These are phyloP conservation scores for Polyrhizophydium stewartii DNA, from an alignment of 371 early-diverging fungal species.

Conservation along the genomic window DNA sequence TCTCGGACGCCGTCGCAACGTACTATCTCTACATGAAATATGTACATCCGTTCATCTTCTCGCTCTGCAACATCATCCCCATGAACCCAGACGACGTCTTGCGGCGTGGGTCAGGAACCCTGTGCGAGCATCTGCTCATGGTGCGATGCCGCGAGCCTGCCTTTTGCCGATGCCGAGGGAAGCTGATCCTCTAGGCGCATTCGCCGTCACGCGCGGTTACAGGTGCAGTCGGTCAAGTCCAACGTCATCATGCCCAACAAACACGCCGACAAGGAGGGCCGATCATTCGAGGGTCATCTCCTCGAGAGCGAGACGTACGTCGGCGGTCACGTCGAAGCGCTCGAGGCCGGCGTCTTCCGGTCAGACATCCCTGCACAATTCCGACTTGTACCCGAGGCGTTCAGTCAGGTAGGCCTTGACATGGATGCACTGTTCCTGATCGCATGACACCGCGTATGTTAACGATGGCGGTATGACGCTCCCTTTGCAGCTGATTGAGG, in stretches of 20 bases:
- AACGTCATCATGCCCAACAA: slow-evolving; percentile 97
- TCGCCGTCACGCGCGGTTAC: not conserved
- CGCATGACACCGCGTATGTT: too few species aligned
- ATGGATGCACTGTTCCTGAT: too few species aligned
- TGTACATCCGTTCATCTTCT: slow-evolving; percentile 99
- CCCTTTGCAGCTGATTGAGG: slow-evolving; percentile 68
- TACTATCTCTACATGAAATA: slow-evolving; percentile 99
- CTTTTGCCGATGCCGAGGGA: not conserved
- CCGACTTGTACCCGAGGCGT: slow-evolving; percentile 66
- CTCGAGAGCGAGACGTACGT: slow-evolving; percentile 97
- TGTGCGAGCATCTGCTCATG: slow-evolving; percentile 98
- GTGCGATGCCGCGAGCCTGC: slow-evolving; percentile 34
- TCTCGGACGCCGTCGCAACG: slow-evolving; percentile 99
- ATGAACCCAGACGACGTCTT: slow-evolving; percentile 95
- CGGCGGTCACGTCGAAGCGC: slow-evolving; percentile 98
- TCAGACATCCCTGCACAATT: slow-evolving; percentile 94
- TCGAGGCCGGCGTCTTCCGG: slow-evolving; percentile 98
- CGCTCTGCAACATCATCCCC: slow-evolving; percentile 98
- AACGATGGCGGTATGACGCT: not conserved
- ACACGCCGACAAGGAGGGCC: slow-evolving; percentile 68
- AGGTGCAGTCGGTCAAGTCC: slow-evolving; percentile 89
- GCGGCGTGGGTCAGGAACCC: slow-evolving; percentile 96
- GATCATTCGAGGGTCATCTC: slow-evolving; percentile 87
- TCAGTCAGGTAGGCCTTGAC: slow-evolving; percentile 55
- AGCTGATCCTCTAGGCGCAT: not conserved